Evolutionary conservation across 2,329 filamentous ascomycete species (phyloP).

Genomic region (Penicillium sp.): DNA sequence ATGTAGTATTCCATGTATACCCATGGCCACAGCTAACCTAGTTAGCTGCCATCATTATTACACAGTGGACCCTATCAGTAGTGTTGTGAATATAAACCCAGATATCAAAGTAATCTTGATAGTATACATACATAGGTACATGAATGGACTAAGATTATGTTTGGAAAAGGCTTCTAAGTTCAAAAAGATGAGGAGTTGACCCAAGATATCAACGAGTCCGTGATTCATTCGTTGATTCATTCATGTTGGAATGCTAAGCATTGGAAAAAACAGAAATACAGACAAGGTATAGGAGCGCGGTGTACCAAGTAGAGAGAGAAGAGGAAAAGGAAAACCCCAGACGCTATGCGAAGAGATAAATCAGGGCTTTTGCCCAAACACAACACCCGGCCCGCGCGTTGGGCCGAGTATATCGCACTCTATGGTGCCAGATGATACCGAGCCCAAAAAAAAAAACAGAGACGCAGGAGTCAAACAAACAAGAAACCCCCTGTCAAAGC

Average conservation of each 20-base stretch:
- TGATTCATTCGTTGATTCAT: conserved; percentile 1
- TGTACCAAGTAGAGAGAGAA: conserved; percentile 10
- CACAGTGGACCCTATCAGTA: no score
- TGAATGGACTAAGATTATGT: background rate
- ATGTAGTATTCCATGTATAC: no score
- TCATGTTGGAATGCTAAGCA: background rate
- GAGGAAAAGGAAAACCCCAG: conserved; percentile 33
- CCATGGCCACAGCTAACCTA: no score
- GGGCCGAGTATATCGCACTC: conserved; percentile 19
- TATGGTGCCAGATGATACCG: conserved; percentile 9
- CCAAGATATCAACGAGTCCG: background rate
- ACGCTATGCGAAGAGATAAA: conserved; percentile 41
- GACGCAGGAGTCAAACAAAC: background rate
- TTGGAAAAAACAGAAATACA: conserved; percentile 14
- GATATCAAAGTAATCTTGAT: background rate
- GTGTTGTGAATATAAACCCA: background rate
- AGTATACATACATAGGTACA: background rate
- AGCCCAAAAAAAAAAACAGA: background rate
- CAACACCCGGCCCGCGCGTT: background rate
- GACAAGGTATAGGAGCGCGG: conserved; percentile 9
- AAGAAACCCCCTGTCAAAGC: background rate
- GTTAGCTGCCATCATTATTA: no score
- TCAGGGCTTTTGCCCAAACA: conserved; percentile 27
- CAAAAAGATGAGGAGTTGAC: background rate
- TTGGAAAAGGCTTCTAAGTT: background rate